phyloP scores from a whole-genome alignment of 306 rosid genomes.

The Dalbergia cultrata region DNA sequence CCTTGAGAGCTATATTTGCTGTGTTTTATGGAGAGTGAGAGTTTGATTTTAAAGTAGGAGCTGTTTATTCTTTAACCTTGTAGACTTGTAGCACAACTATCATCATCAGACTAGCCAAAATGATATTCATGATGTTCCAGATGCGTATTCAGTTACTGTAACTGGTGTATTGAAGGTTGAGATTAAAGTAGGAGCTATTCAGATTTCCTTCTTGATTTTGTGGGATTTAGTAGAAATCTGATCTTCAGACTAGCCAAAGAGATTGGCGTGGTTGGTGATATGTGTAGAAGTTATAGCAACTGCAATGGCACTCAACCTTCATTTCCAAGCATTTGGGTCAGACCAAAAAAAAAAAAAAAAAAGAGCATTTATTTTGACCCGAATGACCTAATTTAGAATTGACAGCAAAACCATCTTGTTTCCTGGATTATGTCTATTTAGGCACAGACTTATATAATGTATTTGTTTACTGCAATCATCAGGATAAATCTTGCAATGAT shows the following conservation, averaged over 20 bases:
- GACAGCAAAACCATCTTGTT: conserved; percentile 16
- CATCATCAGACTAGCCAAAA: conserved; percentile 29
- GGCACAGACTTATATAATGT: conserved; percentile 4
- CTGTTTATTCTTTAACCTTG: conserved; percentile 18
- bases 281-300: neutral
- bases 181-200: conserved; percentile 13
- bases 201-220: conserved; percentile 21
- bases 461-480: conserved; percentile 28
- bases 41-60: conserved; percentile 26
- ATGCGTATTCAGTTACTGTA: conserved; percentile 26
- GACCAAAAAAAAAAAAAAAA: no score
- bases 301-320: conserved; percentile 19
- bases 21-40: conserved; percentile 36
- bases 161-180: conserved; percentile 2
- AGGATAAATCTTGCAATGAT: conserved; percentile 15
- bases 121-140: conserved; percentile 29
- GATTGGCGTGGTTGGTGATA: conserved; percentile 32
- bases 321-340: neutral
- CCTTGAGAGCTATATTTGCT: conserved; percentile 11
- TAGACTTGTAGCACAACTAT: conserved; percentile 12
- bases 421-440: neutral
- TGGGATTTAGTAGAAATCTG: conserved; percentile 23
- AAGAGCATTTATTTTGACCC: conserved; percentile 4
- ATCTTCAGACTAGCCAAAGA: conserved; percentile 38
- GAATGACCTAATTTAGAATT: conserved; percentile 16